Base-by-base conservation (phyloP, 2,329 filamentous ascomycete species). In the Diaporthe sp. region DNA sequence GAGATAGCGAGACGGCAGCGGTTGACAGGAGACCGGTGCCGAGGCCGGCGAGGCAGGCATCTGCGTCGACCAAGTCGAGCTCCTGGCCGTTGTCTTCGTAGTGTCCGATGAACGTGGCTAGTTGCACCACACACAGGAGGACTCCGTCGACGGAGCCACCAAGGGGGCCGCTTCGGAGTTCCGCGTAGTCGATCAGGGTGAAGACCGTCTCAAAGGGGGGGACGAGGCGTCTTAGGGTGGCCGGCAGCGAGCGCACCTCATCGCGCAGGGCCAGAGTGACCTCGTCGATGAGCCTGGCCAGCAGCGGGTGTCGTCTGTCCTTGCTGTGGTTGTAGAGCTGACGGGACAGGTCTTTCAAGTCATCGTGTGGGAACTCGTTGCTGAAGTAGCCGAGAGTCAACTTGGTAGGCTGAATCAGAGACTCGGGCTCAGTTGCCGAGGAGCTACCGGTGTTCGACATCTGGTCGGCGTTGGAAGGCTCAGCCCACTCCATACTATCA, bases 61-160 rank as follows among this genome's bases (percentile, higher is more conserved):
- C 79, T 25, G 76, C 71, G 55, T 71, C 42, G 42, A 76, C 71
- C 22, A 79, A 76, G 27, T 79, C 76, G 70, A 78, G 80, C 32
- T 79, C 75, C 27, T 77, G 71, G 6, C 78, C 81, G 72, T n/a
- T n/a, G n/a, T n/a, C n/a, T n/a, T n/a, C n/a, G n/a, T n/a, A n/a
- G n/a, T 81, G 87, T 86, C 83, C 84, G 65, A 89, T 88, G 61
- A 84, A 81, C 3, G 80, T 81, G 1, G 78, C 85, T 3, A 89
- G 39, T 75, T 89, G 78, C 5, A 85, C 73, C 1, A 82, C 78
- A 63, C 78, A 78, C 2, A 88, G 81, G 1, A 88, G 77, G 10
- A 84, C 80, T 2, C 86, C 84, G 44, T 88, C 86, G 5, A 88
- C 77, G 5, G 87, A 78, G 0, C 82, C 87, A 50, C 83, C 80